Base-by-base conservation (phyloP, 305 asterid genomes). In the Solanum hybrid region DNA sequence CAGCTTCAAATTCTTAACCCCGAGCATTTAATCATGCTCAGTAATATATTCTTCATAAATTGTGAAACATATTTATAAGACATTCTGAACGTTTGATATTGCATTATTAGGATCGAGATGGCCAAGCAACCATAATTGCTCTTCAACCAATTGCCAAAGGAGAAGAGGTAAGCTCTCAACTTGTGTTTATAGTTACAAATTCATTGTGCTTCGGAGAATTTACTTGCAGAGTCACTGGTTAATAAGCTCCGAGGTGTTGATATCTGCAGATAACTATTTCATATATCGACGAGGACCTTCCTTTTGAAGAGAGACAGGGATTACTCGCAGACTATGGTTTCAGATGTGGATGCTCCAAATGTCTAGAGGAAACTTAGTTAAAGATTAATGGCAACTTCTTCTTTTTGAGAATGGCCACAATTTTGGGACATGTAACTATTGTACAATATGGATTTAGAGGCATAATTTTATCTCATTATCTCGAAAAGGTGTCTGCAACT, bases 291-390 rank as follows among this genome's bases (percentile, higher is more conserved):
- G 99, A 98, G 93, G 98, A 95, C 51, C 95, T 94, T 92, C 92
- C 97, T 22, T 94, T 93, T 17, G 93, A 93, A 89, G 99, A 97
- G 88, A 96, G 99, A 90, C 99, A 94, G 91, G 90, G 89, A 77
- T 90, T 65, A 38, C 98, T 98, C 38, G 98, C 96, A 37, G 98
- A 96, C 90, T 98, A 98, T 90, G 98, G 98, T 37, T 98, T 98
- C 90, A 92, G 73, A 89, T 97, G 98, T 90, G 92, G 91, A 94
- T 97, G 99, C 93, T 92, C 93, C 87, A 95, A 91, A 91, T 98
- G 99, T 90, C 68, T 87, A 32, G 94, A 95, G 86, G 97, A 97
- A 92, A 91, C 88, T 24, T 81, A 78, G 70, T 51, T 24, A 70
- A 78, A 32, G 61, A 85, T 57, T 7, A 61, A 22, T 32, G 77